These are phyloP conservation scores for Penicillium ochrochloron DNA, from an alignment of 495 filamentous ascomycete species.

Conservation along the genomic window DNA sequence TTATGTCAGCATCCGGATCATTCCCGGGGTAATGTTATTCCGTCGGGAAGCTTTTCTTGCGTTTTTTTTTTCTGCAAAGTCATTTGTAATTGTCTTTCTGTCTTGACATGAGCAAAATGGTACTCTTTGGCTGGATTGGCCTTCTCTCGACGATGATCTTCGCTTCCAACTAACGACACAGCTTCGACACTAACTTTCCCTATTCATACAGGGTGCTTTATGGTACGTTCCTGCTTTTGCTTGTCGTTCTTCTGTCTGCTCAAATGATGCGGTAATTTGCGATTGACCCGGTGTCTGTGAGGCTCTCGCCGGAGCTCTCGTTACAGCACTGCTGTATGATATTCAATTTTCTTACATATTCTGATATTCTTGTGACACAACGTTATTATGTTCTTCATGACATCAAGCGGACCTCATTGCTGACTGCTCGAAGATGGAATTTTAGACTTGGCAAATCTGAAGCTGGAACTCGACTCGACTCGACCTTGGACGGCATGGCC, in stretches of 20 bases:
- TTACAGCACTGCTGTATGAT: constrained; percentile 77
- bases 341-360: constrained; percentile 99
- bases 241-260: constrained; percentile 22
- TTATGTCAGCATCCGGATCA: constrained; percentile 25
- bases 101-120: constrained; percentile 20
- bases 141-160: neutral
- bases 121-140: constrained; percentile 12
- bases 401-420: constrained; percentile 23
- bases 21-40: constrained; percentile 27
- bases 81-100: constrained; percentile 11
- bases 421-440: constrained; percentile 36
- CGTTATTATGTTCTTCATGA: constrained; percentile 22
- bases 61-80: constrained; percentile 32
- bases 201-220: constrained; percentile 16
- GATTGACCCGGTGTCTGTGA: constrained; percentile 85
- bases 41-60: constrained; percentile 23
- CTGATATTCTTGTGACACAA: constrained; percentile 59
- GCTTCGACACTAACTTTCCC: constrained; percentile 7
- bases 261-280: constrained; percentile 97
- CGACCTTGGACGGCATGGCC: constrained; percentile 4
- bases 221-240: constrained; percentile 33
- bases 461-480: neutral
- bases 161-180: constrained; percentile 2
- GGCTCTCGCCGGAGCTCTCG: constrained; percentile 81
- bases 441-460: constrained; percentile 4